These are phyloP conservation scores for Trichothecium sympodiale DNA, from an alignment of 2,329 filamentous ascomycete species.

Conservation along the genomic window DNA sequence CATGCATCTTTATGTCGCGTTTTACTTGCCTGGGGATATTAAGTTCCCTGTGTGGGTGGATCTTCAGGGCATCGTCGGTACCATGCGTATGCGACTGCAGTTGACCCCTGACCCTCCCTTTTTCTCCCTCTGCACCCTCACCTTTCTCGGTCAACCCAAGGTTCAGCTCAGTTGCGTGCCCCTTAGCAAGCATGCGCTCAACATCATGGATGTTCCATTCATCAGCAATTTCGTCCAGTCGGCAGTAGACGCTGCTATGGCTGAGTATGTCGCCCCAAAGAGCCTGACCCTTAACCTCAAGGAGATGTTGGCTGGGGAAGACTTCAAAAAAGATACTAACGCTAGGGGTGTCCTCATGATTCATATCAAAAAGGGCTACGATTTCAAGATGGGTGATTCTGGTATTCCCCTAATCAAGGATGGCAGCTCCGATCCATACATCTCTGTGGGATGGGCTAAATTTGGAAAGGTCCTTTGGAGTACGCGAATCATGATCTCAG, in stretches of 20 bases:
- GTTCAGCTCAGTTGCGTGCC: slow-evolving; percentile 61
- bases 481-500: slow-evolving; percentile 52
- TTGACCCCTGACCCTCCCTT: slow-evolving; percentile 68
- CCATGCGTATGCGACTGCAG: slow-evolving; percentile 57
- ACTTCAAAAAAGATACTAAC: slow-evolving; percentile 66
- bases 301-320: slow-evolving; percentile 66
- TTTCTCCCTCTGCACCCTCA: slow-evolving; percentile 62
- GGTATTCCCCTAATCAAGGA: slow-evolving; percentile 45
- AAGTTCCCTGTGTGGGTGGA: slow-evolving; percentile 63
- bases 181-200: slow-evolving; percentile 55
- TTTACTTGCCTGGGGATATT: slow-evolving; percentile 51
- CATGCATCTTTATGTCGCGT: slow-evolving; percentile 56
- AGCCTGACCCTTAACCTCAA: slow-evolving; percentile 64
- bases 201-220: slow-evolving; percentile 65
- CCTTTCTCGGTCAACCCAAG: slow-evolving; percentile 65
- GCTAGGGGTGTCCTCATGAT: slow-evolving; percentile 55
- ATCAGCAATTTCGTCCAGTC: slow-evolving; percentile 68
- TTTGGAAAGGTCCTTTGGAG: slow-evolving; percentile 53
- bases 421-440: slow-evolving; percentile 59
- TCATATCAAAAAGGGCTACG: slow-evolving; percentile 53
- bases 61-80: slow-evolving; percentile 59
- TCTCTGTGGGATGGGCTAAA: slow-evolving; percentile 66
- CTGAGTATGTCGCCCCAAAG: slow-evolving; percentile 67
- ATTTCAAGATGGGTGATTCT: slow-evolving; percentile 61
- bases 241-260: slow-evolving; percentile 61